These are phyloP conservation scores for Tillandsia leiboldiana DNA, from an alignment of 176 grass and related monocot genomes.

Conservation along the genomic window DNA sequence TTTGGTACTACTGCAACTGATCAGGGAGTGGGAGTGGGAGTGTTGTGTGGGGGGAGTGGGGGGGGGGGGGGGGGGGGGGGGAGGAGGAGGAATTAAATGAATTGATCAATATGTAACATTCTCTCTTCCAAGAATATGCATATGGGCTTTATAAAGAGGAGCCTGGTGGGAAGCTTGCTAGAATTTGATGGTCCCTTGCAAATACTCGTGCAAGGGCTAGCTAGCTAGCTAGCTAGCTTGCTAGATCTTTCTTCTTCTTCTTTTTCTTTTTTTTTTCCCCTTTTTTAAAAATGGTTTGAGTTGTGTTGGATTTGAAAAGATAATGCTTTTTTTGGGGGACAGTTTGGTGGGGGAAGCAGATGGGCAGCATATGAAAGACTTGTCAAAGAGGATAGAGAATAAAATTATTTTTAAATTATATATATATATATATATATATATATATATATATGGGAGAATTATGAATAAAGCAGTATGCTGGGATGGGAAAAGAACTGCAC, in stretches of 20 bases:
- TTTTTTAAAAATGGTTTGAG: neutral
- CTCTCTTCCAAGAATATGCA: neutral
- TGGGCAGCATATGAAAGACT: slow-evolving; percentile 31
- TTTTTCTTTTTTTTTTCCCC: no score
- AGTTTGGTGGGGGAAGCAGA: slow-evolving; percentile 17
- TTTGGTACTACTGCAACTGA: neutral
- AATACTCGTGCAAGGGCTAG: neutral
- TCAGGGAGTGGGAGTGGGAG: neutral
- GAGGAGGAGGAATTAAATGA: neutral
- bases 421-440: slow-evolving; percentile 5
- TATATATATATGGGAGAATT: neutral
- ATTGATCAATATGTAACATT: neutral
- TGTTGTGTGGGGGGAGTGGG: neutral
- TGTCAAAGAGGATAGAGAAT: slow-evolving; percentile 21
- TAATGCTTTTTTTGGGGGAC: neutral
- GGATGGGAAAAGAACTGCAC: slow-evolving; percentile 26
- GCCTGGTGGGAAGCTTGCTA: neutral
- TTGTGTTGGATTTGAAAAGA: slow-evolving; percentile 1
- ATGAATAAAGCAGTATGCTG: neutral
- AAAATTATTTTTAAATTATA: slow-evolving; percentile 16
- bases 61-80: neutral
- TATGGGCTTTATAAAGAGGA: slow-evolving; percentile 1
- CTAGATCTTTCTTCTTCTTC: no score
- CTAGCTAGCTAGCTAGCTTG: no score
- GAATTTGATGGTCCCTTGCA: neutral